These are phyloP conservation scores for Pythium monospermum DNA, from an alignment of 352 stramenopile genomes.

Conservation along the genomic window DNA sequence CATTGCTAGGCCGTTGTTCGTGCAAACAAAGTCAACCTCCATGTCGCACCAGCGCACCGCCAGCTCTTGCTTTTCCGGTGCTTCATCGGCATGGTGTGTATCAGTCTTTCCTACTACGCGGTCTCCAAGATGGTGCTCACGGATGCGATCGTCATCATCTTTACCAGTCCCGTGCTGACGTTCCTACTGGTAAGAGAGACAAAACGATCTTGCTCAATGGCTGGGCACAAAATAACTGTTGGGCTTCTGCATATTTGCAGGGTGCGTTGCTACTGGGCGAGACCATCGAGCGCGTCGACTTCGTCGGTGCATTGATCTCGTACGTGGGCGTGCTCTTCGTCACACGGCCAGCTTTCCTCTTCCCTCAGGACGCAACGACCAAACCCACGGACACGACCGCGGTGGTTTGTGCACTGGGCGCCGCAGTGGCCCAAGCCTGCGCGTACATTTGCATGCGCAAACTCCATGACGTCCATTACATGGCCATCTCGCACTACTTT, in stretches of 20 bases:
- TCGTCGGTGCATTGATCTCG: slow-evolving; percentile 37
- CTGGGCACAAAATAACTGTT: too few relatives aligned
- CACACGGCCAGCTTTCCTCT: slow-evolving; percentile 43
- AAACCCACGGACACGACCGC: slow-evolving; percentile 23
- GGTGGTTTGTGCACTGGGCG: slow-evolving; percentile 34
- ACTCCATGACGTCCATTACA: slow-evolving; percentile 40
- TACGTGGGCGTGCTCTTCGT: slow-evolving; percentile 57
- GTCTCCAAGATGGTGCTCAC: slow-evolving; percentile 71
- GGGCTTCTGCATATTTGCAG: too few relatives aligned
- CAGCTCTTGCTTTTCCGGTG: slow-evolving; percentile 44
- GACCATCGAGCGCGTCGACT: slow-evolving; percentile 39
- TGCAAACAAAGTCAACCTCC: slow-evolving; percentile 31
- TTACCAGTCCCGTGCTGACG: slow-evolving; percentile 54
- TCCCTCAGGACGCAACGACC: slow-evolving; percentile 23
- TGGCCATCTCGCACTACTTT: slow-evolving; percentile 45
- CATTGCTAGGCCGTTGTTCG: slow-evolving; percentile 28
- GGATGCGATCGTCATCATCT: slow-evolving; percentile 62
- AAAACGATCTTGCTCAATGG: too few relatives aligned
- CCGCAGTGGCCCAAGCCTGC: slow-evolving; percentile 41
- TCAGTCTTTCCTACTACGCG: slow-evolving; percentile 54
- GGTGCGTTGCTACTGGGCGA: slow-evolving; percentile 41
- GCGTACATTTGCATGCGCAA: slow-evolving; percentile 55
- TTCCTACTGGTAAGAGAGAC: slow-evolving; percentile 57
- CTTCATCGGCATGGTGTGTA: slow-evolving; percentile 42
- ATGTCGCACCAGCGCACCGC: slow-evolving; percentile 29